These are phyloP conservation scores for Begonia masoniana DNA, from an alignment of 306 rosid species.

Conservation along the genomic window DNA sequence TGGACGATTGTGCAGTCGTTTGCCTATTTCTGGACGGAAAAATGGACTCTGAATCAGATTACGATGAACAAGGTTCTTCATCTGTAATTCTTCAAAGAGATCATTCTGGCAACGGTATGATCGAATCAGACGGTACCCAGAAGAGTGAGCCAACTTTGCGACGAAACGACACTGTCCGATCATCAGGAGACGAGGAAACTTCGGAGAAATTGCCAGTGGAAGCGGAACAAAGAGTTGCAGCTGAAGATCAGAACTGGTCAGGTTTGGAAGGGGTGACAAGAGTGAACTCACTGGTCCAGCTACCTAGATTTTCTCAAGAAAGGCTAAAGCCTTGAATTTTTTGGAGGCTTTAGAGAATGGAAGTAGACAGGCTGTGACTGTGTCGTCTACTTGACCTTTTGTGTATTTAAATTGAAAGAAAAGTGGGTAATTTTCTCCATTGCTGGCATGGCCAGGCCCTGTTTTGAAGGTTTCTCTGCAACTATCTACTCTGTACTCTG, in stretches of 20 bases:
- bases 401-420: too few species aligned
- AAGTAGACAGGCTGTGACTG: too few species aligned
- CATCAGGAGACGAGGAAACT: conserved; percentile 58
- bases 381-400: too few species aligned
- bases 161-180: conserved; percentile 71
- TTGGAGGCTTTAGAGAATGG: too few species aligned
- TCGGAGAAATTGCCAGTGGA: conserved; percentile 28
- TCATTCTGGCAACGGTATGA: conserved; percentile 23
- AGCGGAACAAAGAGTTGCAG: conserved; percentile 26
- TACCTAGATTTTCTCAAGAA: conserved; percentile 86
- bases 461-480: conserved; percentile 9
- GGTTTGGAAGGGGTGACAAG: conserved; percentile 98
- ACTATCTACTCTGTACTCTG: not conserved
- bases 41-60: conserved; percentile 90
- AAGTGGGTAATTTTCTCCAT: too few species aligned
- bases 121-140: conserved; percentile 60
- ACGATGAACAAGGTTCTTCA: conserved; percentile 71
- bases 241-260: conserved; percentile 90
- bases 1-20: conserved; percentile 95
- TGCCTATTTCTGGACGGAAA: conserved; percentile 84
- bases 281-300: conserved; percentile 93
- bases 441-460: conserved; percentile 1
- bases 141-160: conserved; percentile 72
- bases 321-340: conserved; percentile 31
- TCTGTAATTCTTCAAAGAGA: conserved; percentile 80